A percentile compares a stretch with the other conserved stretches of the same genome.
These are phyloP conservation scores for Bromus sterilis DNA, from an alignment of 176 grass and related monocot species.

Conservation along the genomic window DNA sequence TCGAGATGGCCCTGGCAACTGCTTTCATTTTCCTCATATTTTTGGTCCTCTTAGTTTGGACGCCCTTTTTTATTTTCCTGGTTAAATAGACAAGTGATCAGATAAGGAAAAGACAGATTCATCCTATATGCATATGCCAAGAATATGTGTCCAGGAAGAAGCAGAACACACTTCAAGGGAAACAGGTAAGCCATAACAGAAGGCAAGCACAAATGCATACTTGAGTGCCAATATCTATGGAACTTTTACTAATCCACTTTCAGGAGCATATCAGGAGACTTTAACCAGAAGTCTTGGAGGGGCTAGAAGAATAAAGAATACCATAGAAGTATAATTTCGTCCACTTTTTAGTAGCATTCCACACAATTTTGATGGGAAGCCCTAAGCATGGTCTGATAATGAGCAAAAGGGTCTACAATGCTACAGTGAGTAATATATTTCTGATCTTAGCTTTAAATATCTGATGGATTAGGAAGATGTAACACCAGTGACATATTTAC, in stretches of 20 bases:
- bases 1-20: slow-evolving; percentile 49
- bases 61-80: slow-evolving; percentile 85
- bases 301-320: not conserved
- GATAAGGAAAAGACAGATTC: not conserved
- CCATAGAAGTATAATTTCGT: not conserved
- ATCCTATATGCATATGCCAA: not conserved
- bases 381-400: not conserved
- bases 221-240: not conserved
- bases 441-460: not conserved
- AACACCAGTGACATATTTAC: not conserved
- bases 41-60: slow-evolving; percentile 49
- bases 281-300: not conserved
- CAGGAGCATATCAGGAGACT: not conserved
- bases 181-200: not conserved
- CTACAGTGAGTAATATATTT: too few species aligned
- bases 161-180: not conserved
- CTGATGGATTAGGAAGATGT: not conserved
- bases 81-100: not conserved
- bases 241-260: not conserved
- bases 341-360: not conserved
- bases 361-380: not conserved
- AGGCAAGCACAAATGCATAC: not conserved
- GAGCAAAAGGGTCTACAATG: not conserved
- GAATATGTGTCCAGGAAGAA: not conserved
- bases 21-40: slow-evolving; percentile 69